Conservation (phyloP, 2,329 filamentous ascomycete genomes). For the Xylaria sp. region DNA sequence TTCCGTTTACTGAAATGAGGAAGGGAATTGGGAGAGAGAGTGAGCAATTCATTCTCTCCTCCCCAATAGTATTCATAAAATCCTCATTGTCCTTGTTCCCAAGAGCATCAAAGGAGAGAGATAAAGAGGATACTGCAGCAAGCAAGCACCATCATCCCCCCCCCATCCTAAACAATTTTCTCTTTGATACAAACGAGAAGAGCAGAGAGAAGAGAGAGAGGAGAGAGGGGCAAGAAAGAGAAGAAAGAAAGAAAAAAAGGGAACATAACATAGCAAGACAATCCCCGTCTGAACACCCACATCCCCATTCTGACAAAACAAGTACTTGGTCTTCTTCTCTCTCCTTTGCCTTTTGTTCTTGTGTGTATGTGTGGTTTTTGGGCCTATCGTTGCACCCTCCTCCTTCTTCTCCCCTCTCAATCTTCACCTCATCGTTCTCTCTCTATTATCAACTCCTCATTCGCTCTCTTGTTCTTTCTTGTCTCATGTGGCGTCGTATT, state of each 20-base stretch:
- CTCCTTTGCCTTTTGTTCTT: slow-evolving; percentile 1
- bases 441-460: slow-evolving; percentile 7
- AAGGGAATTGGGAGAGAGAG: neutral
- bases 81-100: slow-evolving; percentile 15
- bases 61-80: slow-evolving; percentile 4
- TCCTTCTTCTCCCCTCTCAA: slow-evolving; percentile 4
- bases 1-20: neutral
- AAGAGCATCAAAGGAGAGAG: neutral
- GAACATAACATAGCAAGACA: slow-evolving; percentile 7
- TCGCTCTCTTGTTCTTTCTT: slow-evolving; percentile 12
- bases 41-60: neutral
- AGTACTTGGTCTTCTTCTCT: slow-evolving; percentile 16
- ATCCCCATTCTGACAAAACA: slow-evolving; percentile 11
- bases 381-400: slow-evolving; percentile 2
- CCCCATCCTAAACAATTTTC: neutral
- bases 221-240: no score
- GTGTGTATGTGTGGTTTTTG: neutral
- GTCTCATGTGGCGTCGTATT: slow-evolving; percentile 16
- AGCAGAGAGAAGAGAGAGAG: slow-evolving; percentile 10
- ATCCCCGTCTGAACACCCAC: slow-evolving; percentile 1
- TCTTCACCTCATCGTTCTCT: slow-evolving; percentile 5
- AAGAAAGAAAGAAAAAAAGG: no score
- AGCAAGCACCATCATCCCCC: no score
- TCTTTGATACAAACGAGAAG: slow-evolving; percentile 19
- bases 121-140: no score